These are phyloP conservation scores for Dysphania ambrosioides DNA, from an alignment of 148 eudicot genomes.

Conservation along the genomic window DNA sequence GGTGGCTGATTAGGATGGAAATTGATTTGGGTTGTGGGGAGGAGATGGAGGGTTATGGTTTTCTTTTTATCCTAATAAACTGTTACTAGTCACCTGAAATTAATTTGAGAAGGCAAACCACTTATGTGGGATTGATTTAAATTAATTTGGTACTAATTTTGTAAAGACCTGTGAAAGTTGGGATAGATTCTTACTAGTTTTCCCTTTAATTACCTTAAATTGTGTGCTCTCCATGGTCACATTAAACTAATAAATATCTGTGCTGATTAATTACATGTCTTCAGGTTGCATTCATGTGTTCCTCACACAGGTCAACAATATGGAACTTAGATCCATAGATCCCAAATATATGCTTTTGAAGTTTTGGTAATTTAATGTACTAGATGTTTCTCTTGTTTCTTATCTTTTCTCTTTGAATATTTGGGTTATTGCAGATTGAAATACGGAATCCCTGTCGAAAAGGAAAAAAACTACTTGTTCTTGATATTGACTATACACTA, in stretches of 20 bases:
- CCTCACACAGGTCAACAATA: background rate
- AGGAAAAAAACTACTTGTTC: conserved; percentile 92
- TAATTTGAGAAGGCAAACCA: background rate
- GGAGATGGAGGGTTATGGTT: background rate
- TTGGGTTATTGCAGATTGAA: conserved; percentile 50
- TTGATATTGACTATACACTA: conserved; percentile 92
- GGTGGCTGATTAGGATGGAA: background rate
- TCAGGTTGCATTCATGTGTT: background rate
- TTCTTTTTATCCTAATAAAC: too few relatives aligned
- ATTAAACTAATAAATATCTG: background rate
- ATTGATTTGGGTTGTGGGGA: background rate
- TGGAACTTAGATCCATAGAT: background rate
- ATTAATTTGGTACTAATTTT: too few relatives aligned
- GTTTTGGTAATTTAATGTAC: background rate
- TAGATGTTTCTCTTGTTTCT: background rate
- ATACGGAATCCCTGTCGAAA: conserved; percentile 82
- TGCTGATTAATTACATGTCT: background rate
- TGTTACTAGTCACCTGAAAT: too few relatives aligned
- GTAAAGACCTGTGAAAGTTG: background rate
- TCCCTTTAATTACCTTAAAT: background rate
- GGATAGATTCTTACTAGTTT: background rate
- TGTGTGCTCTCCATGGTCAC: background rate
- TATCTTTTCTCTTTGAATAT: background rate
- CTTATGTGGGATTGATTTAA: background rate
- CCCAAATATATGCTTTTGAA: background rate